Conservation (phyloP, 2,329 filamentous ascomycete species). For the Venturia aucupariae region DNA sequence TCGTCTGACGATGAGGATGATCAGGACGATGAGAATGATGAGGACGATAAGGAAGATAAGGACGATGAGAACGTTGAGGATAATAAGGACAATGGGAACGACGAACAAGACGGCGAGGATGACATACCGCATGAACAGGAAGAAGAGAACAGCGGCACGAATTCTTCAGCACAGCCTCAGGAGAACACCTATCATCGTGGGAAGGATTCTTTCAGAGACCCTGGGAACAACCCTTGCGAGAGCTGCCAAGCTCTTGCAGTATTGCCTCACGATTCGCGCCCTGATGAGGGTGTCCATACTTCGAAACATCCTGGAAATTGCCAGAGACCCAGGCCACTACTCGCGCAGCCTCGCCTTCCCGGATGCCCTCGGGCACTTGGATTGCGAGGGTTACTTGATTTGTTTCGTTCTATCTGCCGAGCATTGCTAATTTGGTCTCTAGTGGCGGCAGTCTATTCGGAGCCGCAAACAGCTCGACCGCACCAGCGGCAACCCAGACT, state of each 20-base stretch:
- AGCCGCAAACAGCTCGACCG: not conserved
- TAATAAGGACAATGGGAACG: not conserved
- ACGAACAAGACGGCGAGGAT: not conserved
- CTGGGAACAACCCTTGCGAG: not conserved
- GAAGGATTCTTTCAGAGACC: not conserved
- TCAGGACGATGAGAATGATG: not conserved
- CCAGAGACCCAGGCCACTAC: not conserved
- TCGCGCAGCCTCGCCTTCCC: not conserved
- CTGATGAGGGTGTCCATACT: not conserved
- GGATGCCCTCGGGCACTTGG: not conserved
- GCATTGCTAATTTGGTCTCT: conserved; percentile 15
- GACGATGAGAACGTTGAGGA: not conserved
- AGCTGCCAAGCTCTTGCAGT: not conserved
- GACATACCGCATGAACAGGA: not conserved
- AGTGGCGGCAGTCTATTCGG: conserved; percentile 17
- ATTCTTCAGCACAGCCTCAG: not conserved
- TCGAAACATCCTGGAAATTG: not conserved
- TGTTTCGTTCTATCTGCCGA: not conserved
- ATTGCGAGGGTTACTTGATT: not conserved
- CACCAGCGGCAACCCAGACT: conserved; percentile 19
- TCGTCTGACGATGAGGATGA: not conserved
- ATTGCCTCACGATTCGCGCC: not conserved
- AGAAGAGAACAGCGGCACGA: not conserved
- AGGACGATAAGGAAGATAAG: not conserved
- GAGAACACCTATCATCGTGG: not conserved